These are phyloP conservation scores for Aspergillus jensenii DNA, from an alignment of 2,329 filamentous ascomycete species.

Conservation along the genomic window DNA sequence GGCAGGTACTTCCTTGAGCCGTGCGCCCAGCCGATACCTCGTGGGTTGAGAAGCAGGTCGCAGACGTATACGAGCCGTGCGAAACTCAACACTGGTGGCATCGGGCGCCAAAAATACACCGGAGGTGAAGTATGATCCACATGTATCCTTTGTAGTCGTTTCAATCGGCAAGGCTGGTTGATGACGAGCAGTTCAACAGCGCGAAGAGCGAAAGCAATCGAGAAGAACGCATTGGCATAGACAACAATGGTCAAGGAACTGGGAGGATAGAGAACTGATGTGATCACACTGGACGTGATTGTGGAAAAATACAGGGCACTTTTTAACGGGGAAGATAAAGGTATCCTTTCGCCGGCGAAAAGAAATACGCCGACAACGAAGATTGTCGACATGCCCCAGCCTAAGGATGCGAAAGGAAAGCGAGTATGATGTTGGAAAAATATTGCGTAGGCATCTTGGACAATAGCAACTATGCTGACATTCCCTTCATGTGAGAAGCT, in stretches of 20 bases:
- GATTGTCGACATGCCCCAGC: constrained; percentile 6
- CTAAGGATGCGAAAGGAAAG: neutral
- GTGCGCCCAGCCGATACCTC: constrained; percentile 19
- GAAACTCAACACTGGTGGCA: constrained; percentile 8
- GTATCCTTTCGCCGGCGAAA: constrained; percentile 9
- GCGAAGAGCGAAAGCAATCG: constrained; percentile 13
- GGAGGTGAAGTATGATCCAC: neutral
- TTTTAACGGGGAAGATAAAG: neutral
- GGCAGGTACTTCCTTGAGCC: constrained; percentile 14
- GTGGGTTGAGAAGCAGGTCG: constrained; percentile 16
- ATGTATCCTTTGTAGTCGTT: constrained; percentile 7
- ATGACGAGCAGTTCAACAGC: constrained; percentile 16
- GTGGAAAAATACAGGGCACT: neutral
- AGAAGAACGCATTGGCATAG: constrained; percentile 19
- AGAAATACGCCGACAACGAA: constrained; percentile 10
- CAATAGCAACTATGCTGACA: neutral
- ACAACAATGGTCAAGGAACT: constrained; percentile 4
- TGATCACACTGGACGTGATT: constrained; percentile 10
- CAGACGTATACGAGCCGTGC: constrained; percentile 9
- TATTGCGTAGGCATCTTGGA: neutral
- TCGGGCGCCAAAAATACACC: constrained; percentile 13
- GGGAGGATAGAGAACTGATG: constrained; percentile 13
- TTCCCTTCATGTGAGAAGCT: neutral
- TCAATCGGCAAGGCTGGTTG: constrained; percentile 8
- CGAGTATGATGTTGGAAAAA: neutral